A percentile compares a stretch with the other conserved stretches of the same genome.
phyloP scores from a whole-genome alignment of 139 green algal species.

The Desmodesmus armatus region DNA sequence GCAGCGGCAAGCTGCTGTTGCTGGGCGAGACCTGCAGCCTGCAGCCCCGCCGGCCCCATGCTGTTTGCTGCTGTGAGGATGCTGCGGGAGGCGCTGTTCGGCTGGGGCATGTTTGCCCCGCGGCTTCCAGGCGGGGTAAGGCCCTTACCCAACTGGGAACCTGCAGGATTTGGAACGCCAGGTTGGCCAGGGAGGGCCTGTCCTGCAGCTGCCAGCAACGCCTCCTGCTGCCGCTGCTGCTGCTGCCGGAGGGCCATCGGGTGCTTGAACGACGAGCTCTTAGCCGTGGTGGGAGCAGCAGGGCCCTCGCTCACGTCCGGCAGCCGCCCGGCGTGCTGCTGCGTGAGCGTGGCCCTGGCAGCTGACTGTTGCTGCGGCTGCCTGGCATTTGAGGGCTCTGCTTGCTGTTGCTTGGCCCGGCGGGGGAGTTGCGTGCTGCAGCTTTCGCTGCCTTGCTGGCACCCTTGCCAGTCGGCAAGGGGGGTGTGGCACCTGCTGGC shows the following conservation, averaged over 20 bases:
- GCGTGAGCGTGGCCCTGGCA: no score
- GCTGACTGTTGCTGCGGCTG: no score
- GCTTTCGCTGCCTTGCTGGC: no score
- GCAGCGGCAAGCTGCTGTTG: constrained; percentile 30
- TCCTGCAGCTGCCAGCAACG: neutral
- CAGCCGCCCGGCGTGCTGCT: no score
- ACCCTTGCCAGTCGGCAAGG: no score
- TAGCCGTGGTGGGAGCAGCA: neutral
- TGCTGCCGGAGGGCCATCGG: constrained; percentile 38
- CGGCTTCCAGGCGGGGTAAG: no score
- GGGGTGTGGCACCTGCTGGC: no score
- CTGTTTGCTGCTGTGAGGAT: constrained; percentile 39
- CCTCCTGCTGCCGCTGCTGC: constrained; percentile 38
- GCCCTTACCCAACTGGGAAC: no score
- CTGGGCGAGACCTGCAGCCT: neutral
- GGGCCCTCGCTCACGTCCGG: no score
- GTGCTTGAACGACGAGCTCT: constrained; percentile 3
- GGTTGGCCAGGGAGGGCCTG: neutral
- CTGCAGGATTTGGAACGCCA: neutral
- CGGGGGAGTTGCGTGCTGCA: no score
- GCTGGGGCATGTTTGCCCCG: neutral
- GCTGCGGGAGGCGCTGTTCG: constrained; percentile 2
- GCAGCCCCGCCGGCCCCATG: constrained; percentile 21
- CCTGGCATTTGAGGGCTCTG: no score
- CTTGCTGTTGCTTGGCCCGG: no score